Base-by-base conservation (phyloP, 2,329 filamentous ascomycete species). In the Penicillium italicum region DNA sequence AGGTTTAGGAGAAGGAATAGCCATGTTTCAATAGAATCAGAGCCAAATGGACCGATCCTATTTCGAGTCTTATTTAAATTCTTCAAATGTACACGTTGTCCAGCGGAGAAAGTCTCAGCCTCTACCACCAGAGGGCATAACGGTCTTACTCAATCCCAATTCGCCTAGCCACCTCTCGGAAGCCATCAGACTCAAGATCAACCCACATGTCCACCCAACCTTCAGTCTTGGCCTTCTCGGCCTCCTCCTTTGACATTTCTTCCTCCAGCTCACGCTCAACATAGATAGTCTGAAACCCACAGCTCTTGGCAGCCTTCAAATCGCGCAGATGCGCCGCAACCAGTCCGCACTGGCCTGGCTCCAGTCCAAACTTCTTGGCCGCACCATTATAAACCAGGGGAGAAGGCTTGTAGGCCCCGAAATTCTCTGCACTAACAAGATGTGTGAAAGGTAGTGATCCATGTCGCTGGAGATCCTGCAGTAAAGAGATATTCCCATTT, bases 271-370 rank as follows among this genome's bases (percentile, higher is more conserved):
- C 70, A 55, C 90, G 78, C 74, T 90, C 88, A 3, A 94, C 83
- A 68, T 91, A 94, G 2, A 94, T 79, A 0, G 88, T 90, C 63
- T 81, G 79, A 57, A 91, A 74, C 0, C 90, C 90, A 57, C 78
- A 80, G 2, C 65, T 68, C 63, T 84, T 84, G 5, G 90, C 90
- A 0, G 81, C 87, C 57, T 82, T 76, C 52, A 94, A 73, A 71
- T 93, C 90, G 6, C 67, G 71, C 55, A 93, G 74, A 73, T 93
- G 89, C 36, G 89, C 85, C 16, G 90, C 90, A 20, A 94, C 88
- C 83, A 94, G 85, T 20, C 84, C 87, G 55, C 90, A 87, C 66
- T 91, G 79, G 2, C 70, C 69, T 0, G 85, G 81, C 57, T 80
- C 63, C 40, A 85, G 58, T 0, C 80, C 82, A 50, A 92, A 72